Conservation (phyloP, 1,284 basidiomycete species). For the Microbotryum lychnidis-dioicae region DNA sequence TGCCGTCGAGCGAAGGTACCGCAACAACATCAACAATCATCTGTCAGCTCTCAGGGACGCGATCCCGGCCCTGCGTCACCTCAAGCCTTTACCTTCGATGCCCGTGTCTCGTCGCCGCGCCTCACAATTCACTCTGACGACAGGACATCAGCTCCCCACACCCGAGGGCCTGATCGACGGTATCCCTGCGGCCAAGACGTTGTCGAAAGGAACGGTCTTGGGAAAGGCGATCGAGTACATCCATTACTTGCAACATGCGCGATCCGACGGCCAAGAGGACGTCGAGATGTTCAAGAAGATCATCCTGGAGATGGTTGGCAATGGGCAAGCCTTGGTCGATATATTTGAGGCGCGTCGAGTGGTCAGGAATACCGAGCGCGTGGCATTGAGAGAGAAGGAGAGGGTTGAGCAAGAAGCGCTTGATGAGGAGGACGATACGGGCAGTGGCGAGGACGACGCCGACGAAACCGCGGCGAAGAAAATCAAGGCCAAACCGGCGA, state of each 20-base stretch:
- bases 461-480: slow-evolving; percentile 23
- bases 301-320: slow-evolving; percentile 25
- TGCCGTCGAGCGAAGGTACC: slow-evolving; percentile 34
- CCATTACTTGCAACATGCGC: slow-evolving; percentile 23
- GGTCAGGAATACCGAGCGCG: slow-evolving; percentile 12
- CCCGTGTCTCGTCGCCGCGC: slow-evolving; percentile 32
- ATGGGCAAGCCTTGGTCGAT: slow-evolving; percentile 22
- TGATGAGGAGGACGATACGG: slow-evolving; percentile 16
- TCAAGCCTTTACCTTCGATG: slow-evolving; percentile 34
- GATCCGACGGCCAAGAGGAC: slow-evolving; percentile 27
- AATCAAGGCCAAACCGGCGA: neutral
- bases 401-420: slow-evolving; percentile 14
- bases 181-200: slow-evolving; percentile 31
- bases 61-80: slow-evolving; percentile 31
- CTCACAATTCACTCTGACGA: slow-evolving; percentile 32
- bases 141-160: slow-evolving; percentile 24
- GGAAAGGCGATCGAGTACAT: slow-evolving; percentile 34
- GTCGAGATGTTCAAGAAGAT: slow-evolving; percentile 29
- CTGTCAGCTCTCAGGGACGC: slow-evolving; percentile 32
- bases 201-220: slow-evolving; percentile 33
- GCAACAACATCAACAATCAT: slow-evolving; percentile 34
- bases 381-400: slow-evolving; percentile 6
- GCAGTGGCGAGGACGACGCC: slow-evolving; percentile 19
- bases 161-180: slow-evolving; percentile 33
- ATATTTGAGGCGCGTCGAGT: slow-evolving; percentile 25